Base-by-base conservation (phyloP, 2,329 filamentous ascomycete genomes). In the Boeremia exigua region DNA sequence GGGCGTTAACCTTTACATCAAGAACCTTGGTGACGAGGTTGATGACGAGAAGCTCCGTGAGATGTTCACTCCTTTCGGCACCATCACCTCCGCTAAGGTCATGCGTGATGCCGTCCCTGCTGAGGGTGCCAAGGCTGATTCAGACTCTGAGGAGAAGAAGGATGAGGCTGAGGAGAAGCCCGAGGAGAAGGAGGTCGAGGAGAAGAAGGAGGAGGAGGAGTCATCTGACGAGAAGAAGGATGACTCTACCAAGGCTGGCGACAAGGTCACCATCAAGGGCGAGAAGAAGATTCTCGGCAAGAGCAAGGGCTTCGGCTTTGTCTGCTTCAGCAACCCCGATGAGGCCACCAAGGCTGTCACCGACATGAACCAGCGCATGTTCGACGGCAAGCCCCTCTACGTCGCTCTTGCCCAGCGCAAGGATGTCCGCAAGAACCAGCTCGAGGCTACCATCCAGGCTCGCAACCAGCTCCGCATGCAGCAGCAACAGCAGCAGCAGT, bases 321-420 rank as follows among this genome's bases (percentile, higher is more conserved):
- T 99, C 75, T 99, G 95, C 90, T 99, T 99, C 84, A 95, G 91
- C 86, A 98, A 96, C 85, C 93, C 95, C 58, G 95, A 99, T 72
- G 95, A 99, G 78, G 95, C 95, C 65, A 97, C 94, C 81, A 98
- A 98, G 87, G 95, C 95, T 64, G 94, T 99, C 63, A 92, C 93
- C 59, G 95, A 99, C 80, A 97, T 98, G 92, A 99, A 99, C 85
- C 94, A 98, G 85, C 92, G 95, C 79, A 99, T 99, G 95, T 85
- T 98, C 68, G 90, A 93, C 78, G 86, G 86, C 82, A 99, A 99
- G 88, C 95, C 95, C 54, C 85, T 99, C 59, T 99, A 99, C 76
- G 95, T 99, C 72, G 95, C 95, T 70, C 87, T 99, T 65, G 95
- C 95, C 63, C 95, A 99, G 85, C 94, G 95, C 81, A 99, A 99